Conservation (phyloP, 306 rosid genomes). For the Vigna unguiculata region DNA sequence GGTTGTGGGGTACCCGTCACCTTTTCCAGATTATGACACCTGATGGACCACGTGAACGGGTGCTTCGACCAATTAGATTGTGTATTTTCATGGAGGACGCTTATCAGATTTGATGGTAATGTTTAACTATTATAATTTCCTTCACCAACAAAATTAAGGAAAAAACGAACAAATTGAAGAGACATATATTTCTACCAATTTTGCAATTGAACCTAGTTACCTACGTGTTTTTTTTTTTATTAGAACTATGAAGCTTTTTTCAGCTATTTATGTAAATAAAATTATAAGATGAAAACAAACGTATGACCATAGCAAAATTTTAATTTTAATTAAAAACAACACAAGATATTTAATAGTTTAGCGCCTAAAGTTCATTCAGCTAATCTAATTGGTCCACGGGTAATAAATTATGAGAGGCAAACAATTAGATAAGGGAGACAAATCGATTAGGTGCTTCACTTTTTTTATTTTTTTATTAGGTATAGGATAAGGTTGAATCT, state of each 20-base stretch:
- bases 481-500: neutral
- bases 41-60: neutral
- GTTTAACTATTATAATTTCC: neutral
- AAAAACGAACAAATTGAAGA: slow-evolving; percentile 4
- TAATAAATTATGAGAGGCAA: neutral
- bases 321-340: no score
- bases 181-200: neutral
- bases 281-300: no score
- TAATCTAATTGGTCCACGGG: slow-evolving; percentile 3
- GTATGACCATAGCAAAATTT: neutral
- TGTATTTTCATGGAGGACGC: neutral
- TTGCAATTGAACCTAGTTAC: neutral
- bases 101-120: neutral
- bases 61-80: slow-evolving; percentile 21
- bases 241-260: neutral
- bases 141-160: neutral
- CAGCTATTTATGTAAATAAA: neutral
- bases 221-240: neutral
- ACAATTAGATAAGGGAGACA: neutral
- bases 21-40: slow-evolving; percentile 29
- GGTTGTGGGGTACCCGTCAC: slow-evolving; percentile 15
- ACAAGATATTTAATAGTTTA: no score
- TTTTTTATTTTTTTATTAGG: neutral
- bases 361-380: neutral
- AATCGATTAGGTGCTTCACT: neutral